phyloP scores from a whole-genome alignment of 306 rosid genomes.

The Begonia fuchsioides region DNA sequence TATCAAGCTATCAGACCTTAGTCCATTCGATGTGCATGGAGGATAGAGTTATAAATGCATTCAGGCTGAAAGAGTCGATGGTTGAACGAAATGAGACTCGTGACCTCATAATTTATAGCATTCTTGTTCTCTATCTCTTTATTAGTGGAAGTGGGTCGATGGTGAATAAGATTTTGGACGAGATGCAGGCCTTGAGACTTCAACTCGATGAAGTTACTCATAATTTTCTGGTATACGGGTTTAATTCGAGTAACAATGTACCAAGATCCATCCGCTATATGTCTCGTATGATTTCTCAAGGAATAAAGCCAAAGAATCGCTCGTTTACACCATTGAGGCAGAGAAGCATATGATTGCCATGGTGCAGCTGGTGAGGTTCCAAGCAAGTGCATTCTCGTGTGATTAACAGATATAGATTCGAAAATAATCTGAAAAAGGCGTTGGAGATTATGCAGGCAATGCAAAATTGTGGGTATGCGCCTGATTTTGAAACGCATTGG shows the following conservation, averaged over 20 bases:
- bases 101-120: conserved; percentile 39
- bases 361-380: conserved; percentile 32
- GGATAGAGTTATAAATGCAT: conserved; percentile 29
- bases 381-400: conserved; percentile 25
- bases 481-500: conserved; percentile 89
- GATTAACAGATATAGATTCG: conserved; percentile 31
- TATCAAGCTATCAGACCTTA: conserved; percentile 39
- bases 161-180: conserved; percentile 31
- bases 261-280: conserved; percentile 35
- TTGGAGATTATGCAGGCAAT: conserved; percentile 57
- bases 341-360: conserved; percentile 40
- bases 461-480: conserved; percentile 65
- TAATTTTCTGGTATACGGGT: conserved; percentile 63
- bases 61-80: conserved; percentile 42
- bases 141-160: conserved; percentile 25
- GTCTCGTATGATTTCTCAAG: conserved; percentile 45
- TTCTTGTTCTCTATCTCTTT: conserved; percentile 56
- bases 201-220: conserved; percentile 42
- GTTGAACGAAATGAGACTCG: conserved; percentile 31
- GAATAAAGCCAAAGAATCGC: conserved; percentile 48
- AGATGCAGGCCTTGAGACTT: conserved; percentile 41
- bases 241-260: conserved; percentile 38
- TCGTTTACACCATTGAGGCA: conserved; percentile 55
- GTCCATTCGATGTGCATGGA: conserved; percentile 34
- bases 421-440: conserved; percentile 49